Evolutionary conservation across 495 filamentous ascomycete species (phyloP), one percentile per base, ranked within the genome.

Genomic region (Parmelia sp.): DNA sequence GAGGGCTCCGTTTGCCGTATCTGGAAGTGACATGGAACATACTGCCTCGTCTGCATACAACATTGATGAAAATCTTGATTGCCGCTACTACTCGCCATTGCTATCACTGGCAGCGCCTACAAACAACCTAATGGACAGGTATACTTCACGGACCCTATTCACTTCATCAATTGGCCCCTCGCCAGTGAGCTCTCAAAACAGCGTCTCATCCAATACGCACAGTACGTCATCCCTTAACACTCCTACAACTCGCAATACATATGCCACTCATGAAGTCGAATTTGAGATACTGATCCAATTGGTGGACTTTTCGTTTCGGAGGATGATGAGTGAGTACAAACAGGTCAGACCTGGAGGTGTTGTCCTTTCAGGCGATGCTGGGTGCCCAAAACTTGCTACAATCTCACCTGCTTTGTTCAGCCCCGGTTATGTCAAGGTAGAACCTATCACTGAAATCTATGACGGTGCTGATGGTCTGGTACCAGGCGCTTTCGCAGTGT

Each of bases 401-500:
- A 68, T 77, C 6, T 72, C 71, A 1, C 79, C 79, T 21, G 68
- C 60, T 23, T 51, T 77, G 8, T 79, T 81, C 65, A 76, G 70
- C 45, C 64, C 56, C 23, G 62, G 68, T n/a, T 78, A 79, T 59
- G 69, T 65, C 40, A 70, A 78, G 53, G 78, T 80, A 61, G 68
- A 64, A 25, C 4, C 47, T 29, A 17, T 12, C 15, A 12, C 14
- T 56, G 47, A 56, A 7, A 8, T 37, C 1, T 14, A 58, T n/a
- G 37, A 11, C 35, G 8, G 2, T 62, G 35, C 49, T 62, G 47
- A 53, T 37, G 19, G 68, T 37, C 66, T 19, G 29, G 23, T 9
- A 23, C 27, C 53, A 80, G 79, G 74, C 75, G 25, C 73, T 80
- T 65, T 74, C 73, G 27, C 75, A 77, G 61, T 68, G 79, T 55